Percentiles rank a stretch among this genome's conserved stretches.
Conservation (phyloP, 768 basidiomycete species). For the Mycena polygramma region DNA sequence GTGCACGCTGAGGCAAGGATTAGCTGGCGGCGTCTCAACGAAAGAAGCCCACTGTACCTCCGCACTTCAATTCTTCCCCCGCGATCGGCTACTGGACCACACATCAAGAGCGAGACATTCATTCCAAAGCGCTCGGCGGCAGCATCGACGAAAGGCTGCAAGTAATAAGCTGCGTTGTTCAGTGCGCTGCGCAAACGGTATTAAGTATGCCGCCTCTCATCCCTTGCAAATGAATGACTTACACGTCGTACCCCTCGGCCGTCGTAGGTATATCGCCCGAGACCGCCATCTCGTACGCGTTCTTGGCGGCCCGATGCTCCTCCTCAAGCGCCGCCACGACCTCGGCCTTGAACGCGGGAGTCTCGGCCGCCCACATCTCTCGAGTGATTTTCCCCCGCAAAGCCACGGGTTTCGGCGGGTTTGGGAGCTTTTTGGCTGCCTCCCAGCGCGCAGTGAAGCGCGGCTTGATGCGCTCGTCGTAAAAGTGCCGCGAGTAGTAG, state of each 20-base stretch:
- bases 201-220: neutral
- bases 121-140: conserved; percentile 6
- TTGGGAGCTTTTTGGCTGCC: neutral
- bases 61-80: conserved; percentile 10
- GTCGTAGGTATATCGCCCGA: neutral
- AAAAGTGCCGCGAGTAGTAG: conserved; percentile 6
- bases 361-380: conserved; percentile 7
- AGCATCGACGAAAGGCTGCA: conserved; percentile 10
- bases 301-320: neutral
- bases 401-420: neutral
- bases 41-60: neutral
- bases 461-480: conserved; percentile 13
- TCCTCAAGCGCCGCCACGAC: neutral
- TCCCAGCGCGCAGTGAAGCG: conserved; percentile 3
- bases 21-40: too few relatives aligned
- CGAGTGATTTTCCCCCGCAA: neutral
- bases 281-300: neutral
- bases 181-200: neutral
- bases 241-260: neutral
- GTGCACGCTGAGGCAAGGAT: neutral
- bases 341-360: conserved; percentile 1
- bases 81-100: neutral
- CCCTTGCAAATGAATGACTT: neutral
- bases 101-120: conserved; percentile 10
- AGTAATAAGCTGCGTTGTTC: conserved; percentile 4